Percentiles rank a stretch among this genome's conserved stretches.
Evolutionary conservation across 169 alveolate genomes (phyloP).

Genomic region (Cryptosporidium canis): DNA sequence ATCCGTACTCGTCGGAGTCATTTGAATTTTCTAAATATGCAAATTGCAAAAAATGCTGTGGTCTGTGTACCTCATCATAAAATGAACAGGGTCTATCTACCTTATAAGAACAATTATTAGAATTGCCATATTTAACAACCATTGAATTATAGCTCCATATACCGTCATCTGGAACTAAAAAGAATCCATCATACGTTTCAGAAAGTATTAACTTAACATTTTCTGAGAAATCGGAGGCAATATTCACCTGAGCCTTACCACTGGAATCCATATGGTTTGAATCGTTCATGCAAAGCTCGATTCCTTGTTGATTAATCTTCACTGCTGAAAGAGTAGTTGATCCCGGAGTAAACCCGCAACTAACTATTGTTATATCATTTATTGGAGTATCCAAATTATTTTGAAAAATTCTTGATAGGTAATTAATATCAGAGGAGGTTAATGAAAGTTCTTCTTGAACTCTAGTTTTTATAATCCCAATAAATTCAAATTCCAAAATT

Average conservation of each 20-base stretch:
- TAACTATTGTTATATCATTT: constrained; percentile 77
- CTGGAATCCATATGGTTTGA: constrained; percentile 71
- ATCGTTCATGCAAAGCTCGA: constrained; percentile 91
- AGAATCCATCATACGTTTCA: constrained; percentile 97
- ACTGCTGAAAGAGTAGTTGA: constrained; percentile 95
- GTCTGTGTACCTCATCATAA: constrained; percentile 97
- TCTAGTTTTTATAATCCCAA: constrained; percentile 29
- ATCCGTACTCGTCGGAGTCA: constrained; percentile 71
- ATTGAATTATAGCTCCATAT: constrained; percentile 99
- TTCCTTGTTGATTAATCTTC: constrained; percentile 92
- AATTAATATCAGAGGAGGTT: constrained; percentile 2
- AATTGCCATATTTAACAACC: constrained; percentile 87
- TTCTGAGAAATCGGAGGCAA: constrained; percentile 78
- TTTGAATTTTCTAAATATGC: constrained; percentile 75
- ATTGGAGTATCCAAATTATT: constrained; percentile 10
- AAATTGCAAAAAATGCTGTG: constrained; percentile 80
- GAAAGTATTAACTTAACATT: constrained; percentile 95
- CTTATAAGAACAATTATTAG: constrained; percentile 75
- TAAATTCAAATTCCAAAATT: constrained; percentile 40
- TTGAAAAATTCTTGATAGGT: constrained; percentile 21
- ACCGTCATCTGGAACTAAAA: constrained; percentile 98
- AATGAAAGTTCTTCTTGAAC: constrained; percentile 32
- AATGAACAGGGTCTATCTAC: constrained; percentile 96
- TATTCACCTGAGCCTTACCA: not conserved
- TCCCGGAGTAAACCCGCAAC: constrained; percentile 96